phyloP scores from a whole-genome alignment of 1,284 basidiomycete genomes.

The Ganoderma lingzhi region DNA sequence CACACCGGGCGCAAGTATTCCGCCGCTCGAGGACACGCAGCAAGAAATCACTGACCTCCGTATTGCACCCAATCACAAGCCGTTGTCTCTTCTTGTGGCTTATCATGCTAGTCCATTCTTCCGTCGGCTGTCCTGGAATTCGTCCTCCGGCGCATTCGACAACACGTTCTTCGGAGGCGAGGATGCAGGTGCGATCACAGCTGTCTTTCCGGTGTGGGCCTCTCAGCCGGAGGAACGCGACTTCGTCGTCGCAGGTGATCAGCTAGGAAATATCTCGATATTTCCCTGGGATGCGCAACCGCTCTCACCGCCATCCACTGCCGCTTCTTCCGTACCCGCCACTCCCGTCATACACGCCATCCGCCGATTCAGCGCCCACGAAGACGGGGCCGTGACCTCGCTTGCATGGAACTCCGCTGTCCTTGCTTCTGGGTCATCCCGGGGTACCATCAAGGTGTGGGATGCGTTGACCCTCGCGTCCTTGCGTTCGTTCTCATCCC shows the following conservation, averaged over 20 bases:
- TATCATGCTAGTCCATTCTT: slow-evolving; percentile 57
- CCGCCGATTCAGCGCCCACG: slow-evolving; percentile 65
- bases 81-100: slow-evolving; percentile 49
- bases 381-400: slow-evolving; percentile 65
- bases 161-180: slow-evolving; percentile 62
- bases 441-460: slow-evolving; percentile 71
- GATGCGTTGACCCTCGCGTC: slow-evolving; percentile 70
- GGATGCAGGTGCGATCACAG: slow-evolving; percentile 54
- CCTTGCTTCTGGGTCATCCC: slow-evolving; percentile 69
- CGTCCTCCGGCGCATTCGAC: slow-evolving; percentile 42
- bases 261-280: slow-evolving; percentile 64
- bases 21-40: slow-evolving; percentile 16
- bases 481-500: slow-evolving; percentile 61
- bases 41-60: slow-evolving; percentile 31
- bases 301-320: slow-evolving; percentile 21
- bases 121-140: slow-evolving; percentile 52
- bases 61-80: slow-evolving; percentile 35
- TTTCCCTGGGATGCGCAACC: slow-evolving; percentile 58
- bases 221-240: slow-evolving; percentile 45
- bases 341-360: slow-evolving; percentile 38
- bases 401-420: slow-evolving; percentile 67
- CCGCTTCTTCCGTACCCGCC: not conserved
- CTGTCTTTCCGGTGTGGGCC: slow-evolving; percentile 57
- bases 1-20: slow-evolving; percentile 21
- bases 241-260: slow-evolving; percentile 66